phyloP scores from a whole-genome alignment of 1,284 basidiomycete species.

The Exsudoporus floridanus region DNA sequence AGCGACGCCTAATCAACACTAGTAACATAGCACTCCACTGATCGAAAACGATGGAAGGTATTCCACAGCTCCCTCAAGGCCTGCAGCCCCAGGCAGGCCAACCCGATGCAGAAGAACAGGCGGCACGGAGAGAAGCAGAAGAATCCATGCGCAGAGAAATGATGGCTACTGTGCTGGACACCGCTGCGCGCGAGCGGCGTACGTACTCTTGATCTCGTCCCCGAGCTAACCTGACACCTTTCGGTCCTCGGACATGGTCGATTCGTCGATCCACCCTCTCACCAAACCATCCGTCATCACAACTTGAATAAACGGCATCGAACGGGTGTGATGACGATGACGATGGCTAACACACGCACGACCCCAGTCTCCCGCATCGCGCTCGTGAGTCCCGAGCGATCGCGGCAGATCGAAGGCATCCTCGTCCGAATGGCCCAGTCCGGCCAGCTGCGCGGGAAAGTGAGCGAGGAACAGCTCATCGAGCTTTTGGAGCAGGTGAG shows the following conservation, averaged over 20 bases:
- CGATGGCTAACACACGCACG: not conserved
- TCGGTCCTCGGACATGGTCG: not conserved
- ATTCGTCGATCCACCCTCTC: not conserved
- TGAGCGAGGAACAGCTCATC: conserved; percentile 89
- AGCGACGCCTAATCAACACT: conserved; percentile 4
- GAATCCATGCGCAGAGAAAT: conserved; percentile 79
- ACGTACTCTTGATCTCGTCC: conserved; percentile 37
- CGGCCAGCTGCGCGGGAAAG: conserved; percentile 85
- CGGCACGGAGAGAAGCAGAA: conserved; percentile 58
- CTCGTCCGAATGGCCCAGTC: conserved; percentile 89
- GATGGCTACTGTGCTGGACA: conserved; percentile 86
- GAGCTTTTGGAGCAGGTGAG: conserved; percentile 88
- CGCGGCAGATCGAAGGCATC: conserved; percentile 83
- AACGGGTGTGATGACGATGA: not conserved
- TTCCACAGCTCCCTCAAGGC: conserved; percentile 31
- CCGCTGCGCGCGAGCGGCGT: conserved; percentile 89
- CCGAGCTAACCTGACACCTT: not conserved
- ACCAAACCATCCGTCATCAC: not conserved
- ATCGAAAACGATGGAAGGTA: conserved; percentile 21
- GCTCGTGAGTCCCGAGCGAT: conserved; percentile 87
- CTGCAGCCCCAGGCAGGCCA: conserved; percentile 29
- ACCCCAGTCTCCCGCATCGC: conserved; percentile 82
- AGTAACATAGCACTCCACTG: not conserved
- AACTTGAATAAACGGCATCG: not conserved
- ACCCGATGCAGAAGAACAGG: conserved; percentile 50